Conservation (phyloP, 1,284 basidiomycete genomes). For the Phellopilus nigrolimitatus region DNA sequence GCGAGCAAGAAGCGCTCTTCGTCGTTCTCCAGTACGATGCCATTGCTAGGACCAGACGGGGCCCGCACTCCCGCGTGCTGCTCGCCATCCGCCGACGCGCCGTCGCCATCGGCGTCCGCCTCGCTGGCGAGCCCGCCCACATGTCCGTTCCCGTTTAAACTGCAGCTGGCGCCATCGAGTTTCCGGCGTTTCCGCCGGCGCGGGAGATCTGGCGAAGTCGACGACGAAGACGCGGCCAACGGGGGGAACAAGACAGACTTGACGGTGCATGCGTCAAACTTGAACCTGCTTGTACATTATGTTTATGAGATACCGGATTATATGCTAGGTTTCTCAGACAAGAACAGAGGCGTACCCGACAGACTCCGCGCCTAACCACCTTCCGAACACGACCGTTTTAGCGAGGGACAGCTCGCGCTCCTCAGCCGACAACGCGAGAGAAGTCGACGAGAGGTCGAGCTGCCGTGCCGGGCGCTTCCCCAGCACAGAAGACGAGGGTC, state of each 20-base stretch:
- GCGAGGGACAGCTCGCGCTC: conserved; percentile 32
- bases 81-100: background rate
- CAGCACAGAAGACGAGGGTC: background rate
- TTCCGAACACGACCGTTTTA: conserved; percentile 31
- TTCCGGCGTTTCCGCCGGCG: conserved; percentile 15
- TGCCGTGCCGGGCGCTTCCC: conserved; percentile 5
- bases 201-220: background rate
- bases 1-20: conserved; percentile 8
- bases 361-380: conserved; percentile 21
- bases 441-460: conserved; percentile 20
- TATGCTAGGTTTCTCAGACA: too few species aligned
- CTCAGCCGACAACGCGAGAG: conserved; percentile 34
- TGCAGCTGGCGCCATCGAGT: background rate
- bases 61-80: background rate
- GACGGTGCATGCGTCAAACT: conserved; percentile 49
- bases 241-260: conserved; percentile 43
- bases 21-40: conserved; percentile 14
- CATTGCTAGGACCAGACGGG: background rate
- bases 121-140: background rate
- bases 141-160: background rate
- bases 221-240: background rate
- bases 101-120: background rate
- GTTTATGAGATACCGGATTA: too few species aligned
- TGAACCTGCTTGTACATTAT: too few species aligned
- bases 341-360: conserved; percentile 24